phyloP scores from a whole-genome alignment of 108 stramenopile species.

The Fragilariopsis cylindrus region DNA sequence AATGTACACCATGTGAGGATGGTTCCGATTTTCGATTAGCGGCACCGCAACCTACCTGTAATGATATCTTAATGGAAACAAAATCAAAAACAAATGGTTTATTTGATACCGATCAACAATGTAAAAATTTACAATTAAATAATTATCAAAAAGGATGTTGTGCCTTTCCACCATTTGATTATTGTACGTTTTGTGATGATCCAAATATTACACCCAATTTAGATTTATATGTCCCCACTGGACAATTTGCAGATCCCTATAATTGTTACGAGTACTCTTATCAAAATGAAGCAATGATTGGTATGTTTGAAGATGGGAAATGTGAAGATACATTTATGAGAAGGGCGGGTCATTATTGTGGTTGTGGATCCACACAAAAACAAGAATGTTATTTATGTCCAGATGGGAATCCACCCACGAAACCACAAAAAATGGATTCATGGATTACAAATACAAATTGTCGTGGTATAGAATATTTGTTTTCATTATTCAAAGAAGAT shows the following conservation, averaged over 20 bases:
- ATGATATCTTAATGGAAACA: too few relatives aligned
- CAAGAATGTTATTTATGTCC: slow-evolving; percentile 34
- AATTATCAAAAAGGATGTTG: slow-evolving; percentile 36
- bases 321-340: slow-evolving; percentile 31
- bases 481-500: slow-evolving; percentile 19
- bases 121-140: slow-evolving; percentile 27
- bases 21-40: too few relatives aligned
- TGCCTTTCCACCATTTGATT: slow-evolving; percentile 2
- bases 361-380: slow-evolving; percentile 19
- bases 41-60: too few relatives aligned
- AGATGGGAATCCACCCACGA: slow-evolving; percentile 16
- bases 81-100: not conserved
- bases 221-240: slow-evolving; percentile 20
- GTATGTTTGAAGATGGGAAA: slow-evolving; percentile 17
- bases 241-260: slow-evolving; percentile 4
- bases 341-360: slow-evolving; percentile 27
- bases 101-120: slow-evolving; percentile 3
- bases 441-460: slow-evolving; percentile 18
- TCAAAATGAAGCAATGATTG: slow-evolving; percentile 1
- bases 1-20: too few relatives aligned
- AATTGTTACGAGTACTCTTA: slow-evolving; percentile 20
- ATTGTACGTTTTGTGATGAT: slow-evolving; percentile 23
- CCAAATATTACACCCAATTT: slow-evolving; percentile 5
- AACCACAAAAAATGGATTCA: slow-evolving; percentile 19
- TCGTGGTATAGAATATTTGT: slow-evolving; percentile 26